Percentiles rank a stretch among this genome's conserved stretches.
Evolutionary conservation across 495 filamentous ascomycete species (phyloP).

Genomic region (Neurospora sp.): DNA sequence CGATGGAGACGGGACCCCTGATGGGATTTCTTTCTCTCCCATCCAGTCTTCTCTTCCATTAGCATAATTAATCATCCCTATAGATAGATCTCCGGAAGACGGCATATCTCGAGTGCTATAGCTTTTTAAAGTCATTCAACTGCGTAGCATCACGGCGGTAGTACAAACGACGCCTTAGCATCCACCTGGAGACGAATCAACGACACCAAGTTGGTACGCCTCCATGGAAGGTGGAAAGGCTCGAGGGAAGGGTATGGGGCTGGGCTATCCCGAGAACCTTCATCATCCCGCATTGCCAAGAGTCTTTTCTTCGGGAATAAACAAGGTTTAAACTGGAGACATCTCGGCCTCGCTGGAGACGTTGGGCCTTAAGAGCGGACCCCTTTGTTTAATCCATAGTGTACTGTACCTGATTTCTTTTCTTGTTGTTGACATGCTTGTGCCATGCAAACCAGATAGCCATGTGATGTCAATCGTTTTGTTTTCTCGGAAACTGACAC

Average conservation of each 20-base stretch:
- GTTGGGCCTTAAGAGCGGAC: neutral
- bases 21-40: neutral
- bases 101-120: too few species aligned
- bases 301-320: neutral
- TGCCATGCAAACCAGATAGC: neutral
- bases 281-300: neutral
- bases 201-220: too few species aligned
- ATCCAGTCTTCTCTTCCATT: neutral
- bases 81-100: too few species aligned
- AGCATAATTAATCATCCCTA: too few species aligned
- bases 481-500: neutral
- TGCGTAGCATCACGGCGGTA: too few species aligned
- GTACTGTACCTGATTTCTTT: neutral
- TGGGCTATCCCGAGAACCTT: neutral
- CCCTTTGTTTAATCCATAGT: neutral
- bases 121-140: too few species aligned
- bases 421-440: neutral
- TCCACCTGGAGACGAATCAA: too few species aligned
- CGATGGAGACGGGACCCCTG: neutral
- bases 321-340: neutral
- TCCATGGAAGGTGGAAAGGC: too few species aligned
- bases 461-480: neutral
- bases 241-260: too few species aligned
- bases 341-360: neutral
- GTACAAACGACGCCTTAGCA: too few species aligned